phyloP scores from a whole-genome alignment of 306 rosid genomes.

The Begonia loranthoides region DNA sequence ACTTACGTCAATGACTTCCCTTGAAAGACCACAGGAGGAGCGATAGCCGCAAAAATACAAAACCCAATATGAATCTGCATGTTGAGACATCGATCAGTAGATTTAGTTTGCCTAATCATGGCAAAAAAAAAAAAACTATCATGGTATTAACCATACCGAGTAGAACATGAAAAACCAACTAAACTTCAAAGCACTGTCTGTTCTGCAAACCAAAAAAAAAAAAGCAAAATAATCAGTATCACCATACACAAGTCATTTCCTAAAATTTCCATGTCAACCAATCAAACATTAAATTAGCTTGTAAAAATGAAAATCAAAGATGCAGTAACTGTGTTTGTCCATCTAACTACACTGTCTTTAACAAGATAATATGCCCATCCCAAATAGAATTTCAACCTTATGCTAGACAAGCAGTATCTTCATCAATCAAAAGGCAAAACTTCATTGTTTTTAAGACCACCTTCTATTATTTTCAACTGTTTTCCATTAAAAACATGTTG shows the following conservation, averaged over 20 bases:
- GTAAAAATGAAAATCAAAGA: no score
- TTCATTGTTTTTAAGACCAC: neutral
- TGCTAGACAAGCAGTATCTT: no score
- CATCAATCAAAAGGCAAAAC: no score
- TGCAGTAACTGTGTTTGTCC: no score
- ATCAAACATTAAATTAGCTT: no score
- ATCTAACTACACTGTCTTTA: no score
- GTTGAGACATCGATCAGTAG: conserved; percentile 18
- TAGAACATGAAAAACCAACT: conserved; percentile 94
- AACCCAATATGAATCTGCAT: conserved; percentile 77
- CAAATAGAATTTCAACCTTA: no score
- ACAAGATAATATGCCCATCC: no score
- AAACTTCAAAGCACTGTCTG: conserved; percentile 92
- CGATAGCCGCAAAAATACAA: conserved; percentile 91
- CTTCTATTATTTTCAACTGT: no score
- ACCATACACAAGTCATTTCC: no score
- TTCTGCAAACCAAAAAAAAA: conserved; percentile 53
- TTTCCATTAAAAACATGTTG: no score
- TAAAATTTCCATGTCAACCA: no score
- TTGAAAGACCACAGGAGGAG: conserved; percentile 91
- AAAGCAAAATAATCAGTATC: neutral
- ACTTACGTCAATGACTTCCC: conserved; percentile 95
- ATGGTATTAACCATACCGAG: conserved; percentile 38
- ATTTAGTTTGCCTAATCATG: neutral
- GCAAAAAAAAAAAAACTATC: conserved; percentile 1